phyloP scores from a whole-genome alignment of 805 yeast genomes.

The Wickerhamomyces alni region DNA sequence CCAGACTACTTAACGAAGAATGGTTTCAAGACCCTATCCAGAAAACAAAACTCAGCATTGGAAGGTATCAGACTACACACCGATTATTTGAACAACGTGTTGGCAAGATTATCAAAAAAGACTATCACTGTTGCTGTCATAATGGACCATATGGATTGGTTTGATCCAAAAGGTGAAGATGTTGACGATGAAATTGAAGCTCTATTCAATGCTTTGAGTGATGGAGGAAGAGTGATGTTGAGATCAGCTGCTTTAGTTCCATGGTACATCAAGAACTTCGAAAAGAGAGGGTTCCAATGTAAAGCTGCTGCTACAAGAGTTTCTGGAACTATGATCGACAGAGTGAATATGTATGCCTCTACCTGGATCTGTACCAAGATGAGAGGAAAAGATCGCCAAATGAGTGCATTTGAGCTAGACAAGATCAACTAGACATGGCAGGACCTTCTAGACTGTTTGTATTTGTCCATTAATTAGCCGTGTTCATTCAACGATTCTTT shows the following conservation, averaged over 20 bases:
- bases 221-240: slow-evolving; percentile 69
- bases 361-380: slow-evolving; percentile 76
- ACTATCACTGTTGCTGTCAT: slow-evolving; percentile 72
- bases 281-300: slow-evolving; percentile 60
- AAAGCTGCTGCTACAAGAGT: slow-evolving; percentile 63
- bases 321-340: slow-evolving; percentile 62
- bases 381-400: slow-evolving; percentile 15
- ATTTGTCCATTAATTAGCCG: no score
- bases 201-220: slow-evolving; percentile 52
- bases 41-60: slow-evolving; percentile 40
- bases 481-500: no score
- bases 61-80: slow-evolving; percentile 74
- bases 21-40: slow-evolving; percentile 47
- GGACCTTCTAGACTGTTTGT: no score
- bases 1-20: slow-evolving; percentile 66
- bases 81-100: slow-evolving; percentile 71
- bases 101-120: slow-evolving; percentile 53
- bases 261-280: slow-evolving; percentile 72
- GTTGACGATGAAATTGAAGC: slow-evolving; percentile 64
- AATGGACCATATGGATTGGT: slow-evolving; percentile 95
- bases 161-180: slow-evolving; percentile 57
- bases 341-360: slow-evolving; percentile 84
- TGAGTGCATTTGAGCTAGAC: slow-evolving; percentile 22
- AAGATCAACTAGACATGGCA: not conserved
- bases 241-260: slow-evolving; percentile 71